phyloP scores from a whole-genome alignment of 495 filamentous ascomycete species.

The Copromyces sp. region DNA sequence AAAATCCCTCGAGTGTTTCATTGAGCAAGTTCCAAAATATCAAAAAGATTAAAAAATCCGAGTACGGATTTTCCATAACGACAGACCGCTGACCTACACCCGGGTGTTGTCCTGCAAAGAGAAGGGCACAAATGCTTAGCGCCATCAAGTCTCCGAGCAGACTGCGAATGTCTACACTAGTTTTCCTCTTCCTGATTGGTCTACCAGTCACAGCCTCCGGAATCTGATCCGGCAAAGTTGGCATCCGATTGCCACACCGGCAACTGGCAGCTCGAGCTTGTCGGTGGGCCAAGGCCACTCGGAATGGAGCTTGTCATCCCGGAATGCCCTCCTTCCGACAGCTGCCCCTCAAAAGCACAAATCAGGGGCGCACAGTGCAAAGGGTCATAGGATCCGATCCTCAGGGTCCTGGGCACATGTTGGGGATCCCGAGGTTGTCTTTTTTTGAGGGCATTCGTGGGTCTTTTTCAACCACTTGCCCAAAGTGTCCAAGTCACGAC shows the following conservation, averaged over 20 bases:
- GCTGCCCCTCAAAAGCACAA: background rate
- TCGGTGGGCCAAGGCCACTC: background rate
- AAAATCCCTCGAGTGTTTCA: background rate
- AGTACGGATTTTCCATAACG: background rate
- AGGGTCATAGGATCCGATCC: background rate
- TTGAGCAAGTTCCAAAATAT: background rate
- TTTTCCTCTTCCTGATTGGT: background rate
- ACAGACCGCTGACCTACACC: background rate
- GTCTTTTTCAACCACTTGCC: background rate
- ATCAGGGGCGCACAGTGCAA: background rate
- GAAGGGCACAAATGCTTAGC: background rate
- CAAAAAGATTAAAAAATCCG: background rate
- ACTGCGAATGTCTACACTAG: background rate
- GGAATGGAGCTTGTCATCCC: background rate
- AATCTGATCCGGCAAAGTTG: background rate
- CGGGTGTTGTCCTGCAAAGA: background rate
- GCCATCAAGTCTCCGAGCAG: background rate
- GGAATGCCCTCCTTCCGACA: background rate
- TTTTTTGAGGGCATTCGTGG: background rate
- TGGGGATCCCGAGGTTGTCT: background rate
- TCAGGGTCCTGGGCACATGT: background rate
- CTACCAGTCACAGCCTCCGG: background rate
- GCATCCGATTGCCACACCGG: background rate
- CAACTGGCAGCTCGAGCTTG: background rate
- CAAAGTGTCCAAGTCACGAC: background rate